phyloP scores from a whole-genome alignment of 345 rosid species.

The Linum trigynum region DNA sequence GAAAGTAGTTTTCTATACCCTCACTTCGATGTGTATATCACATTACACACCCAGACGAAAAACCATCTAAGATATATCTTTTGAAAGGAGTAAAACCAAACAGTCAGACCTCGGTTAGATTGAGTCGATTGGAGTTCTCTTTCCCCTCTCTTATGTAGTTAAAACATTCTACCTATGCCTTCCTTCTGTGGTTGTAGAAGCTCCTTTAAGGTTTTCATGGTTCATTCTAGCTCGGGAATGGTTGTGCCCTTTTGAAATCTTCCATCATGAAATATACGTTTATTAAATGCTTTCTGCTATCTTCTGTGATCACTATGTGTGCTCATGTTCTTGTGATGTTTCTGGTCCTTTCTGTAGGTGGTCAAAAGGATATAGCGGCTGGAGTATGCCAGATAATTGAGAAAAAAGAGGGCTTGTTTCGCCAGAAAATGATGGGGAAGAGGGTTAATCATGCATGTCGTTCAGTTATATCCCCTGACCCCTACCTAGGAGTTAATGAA shows the following conservation, averaged over 20 bases:
- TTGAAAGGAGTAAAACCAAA: neutral
- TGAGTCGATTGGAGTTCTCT: neutral
- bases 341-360: conserved; percentile 30
- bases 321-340: neutral
- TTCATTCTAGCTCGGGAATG: neutral
- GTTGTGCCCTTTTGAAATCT: neutral
- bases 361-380: conserved; percentile 44
- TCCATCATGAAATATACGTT: neutral
- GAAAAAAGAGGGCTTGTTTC: conserved; percentile 91
- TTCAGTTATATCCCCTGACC: conserved; percentile 99
- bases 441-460: conserved; percentile 96
- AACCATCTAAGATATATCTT: neutral
- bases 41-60: neutral
- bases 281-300: neutral
- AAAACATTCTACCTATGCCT: neutral
- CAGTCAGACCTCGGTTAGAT: neutral
- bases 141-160: neutral
- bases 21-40: neutral
- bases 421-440: conserved; percentile 99
- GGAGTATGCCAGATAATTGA: conserved; percentile 94
- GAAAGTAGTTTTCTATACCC: neutral
- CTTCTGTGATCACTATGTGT: neutral
- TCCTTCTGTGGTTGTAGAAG: too few relatives aligned
- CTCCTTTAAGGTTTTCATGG: neutral
- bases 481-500: conserved; percentile 89